Evolutionary conservation across 768 basidiomycete genomes (phyloP), one percentile per base, ranked within the genome.

Genomic region (Lentinus brumalis): DNA sequence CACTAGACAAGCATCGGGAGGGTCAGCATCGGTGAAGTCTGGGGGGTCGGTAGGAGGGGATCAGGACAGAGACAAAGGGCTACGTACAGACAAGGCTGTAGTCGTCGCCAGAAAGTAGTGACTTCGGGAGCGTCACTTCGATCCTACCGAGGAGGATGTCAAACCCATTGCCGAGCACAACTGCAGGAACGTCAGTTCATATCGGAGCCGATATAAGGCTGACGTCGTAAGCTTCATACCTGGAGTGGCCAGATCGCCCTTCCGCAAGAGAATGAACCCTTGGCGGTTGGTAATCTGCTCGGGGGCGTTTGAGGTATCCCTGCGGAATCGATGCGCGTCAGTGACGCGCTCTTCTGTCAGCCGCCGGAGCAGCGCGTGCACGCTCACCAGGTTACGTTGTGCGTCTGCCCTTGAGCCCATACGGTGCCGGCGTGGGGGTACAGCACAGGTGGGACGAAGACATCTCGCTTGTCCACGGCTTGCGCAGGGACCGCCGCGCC

Each of bases 11-110:
- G 21, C 21, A 26, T 26, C 21, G 21, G 21, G 21, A n/a, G 21
- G 3, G 32, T 39, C 30, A 45, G 32, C 16, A 3, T 35, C 7
- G 39, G 2, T 0, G 30, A 26, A 26, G 21, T 26, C 21, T 26
- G 21, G 21, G 21, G 21, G 21, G 21, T 26, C 21, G 21, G 21
- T 2, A 12, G 30, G 42, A 53, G n/a, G 46, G 5, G 2, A 39
- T 1, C 38, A 18, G 10, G 46, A 11, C 16, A 38, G 26, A 6
- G 2, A 21, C 8, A 14, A 15, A 30, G 26, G 16, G 21, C 18
- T 16, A 75, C 79, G 70, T 61, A 82, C 79, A 66, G 51, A 76
- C 77, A 60, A 81, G 69, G 32, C 64, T 70, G 64, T 77, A 75
- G 40, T 72, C 53, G 31, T 40, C 44, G 26, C 70, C 71, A 5